phyloP scores from a whole-genome alignment of 73 alveolate genomes.

The Paramecium primaurelia region DNA sequence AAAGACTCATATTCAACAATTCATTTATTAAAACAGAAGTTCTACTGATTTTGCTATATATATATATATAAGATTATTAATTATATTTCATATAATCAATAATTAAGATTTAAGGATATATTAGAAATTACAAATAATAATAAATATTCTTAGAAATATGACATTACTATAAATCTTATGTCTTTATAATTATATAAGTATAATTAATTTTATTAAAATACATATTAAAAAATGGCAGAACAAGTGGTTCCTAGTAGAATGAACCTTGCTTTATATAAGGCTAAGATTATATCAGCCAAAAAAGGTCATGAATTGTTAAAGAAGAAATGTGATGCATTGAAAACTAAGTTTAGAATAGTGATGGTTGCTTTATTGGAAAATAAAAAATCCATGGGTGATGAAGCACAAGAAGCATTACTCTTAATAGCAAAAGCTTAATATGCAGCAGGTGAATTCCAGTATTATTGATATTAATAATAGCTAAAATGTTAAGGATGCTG shows the following conservation, averaged over 20 bases:
- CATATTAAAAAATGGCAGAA: neutral
- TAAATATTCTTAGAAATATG: no score
- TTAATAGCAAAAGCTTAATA: slow-evolving; percentile 86
- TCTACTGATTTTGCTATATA: neutral
- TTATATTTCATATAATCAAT: neutral
- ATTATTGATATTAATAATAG: slow-evolving; percentile 27
- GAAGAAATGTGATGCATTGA: slow-evolving; percentile 94
- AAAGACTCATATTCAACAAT: neutral
- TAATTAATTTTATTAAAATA: no score
- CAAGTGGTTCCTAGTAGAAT: slow-evolving; percentile 54
- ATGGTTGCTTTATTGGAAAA: slow-evolving; percentile 71
- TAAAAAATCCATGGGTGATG: slow-evolving; percentile 82
- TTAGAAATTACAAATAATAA: no score
- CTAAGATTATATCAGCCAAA: slow-evolving; percentile 85
- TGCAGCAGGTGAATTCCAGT: slow-evolving; percentile 91
- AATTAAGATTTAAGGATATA: neutral
- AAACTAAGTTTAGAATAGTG: slow-evolving; percentile 74
- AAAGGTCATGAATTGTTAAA: slow-evolving; percentile 95
- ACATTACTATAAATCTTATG: neutral
- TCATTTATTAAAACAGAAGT: neutral
- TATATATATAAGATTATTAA: neutral
- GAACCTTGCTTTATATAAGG: slow-evolving; percentile 67
- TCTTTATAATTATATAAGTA: neutral
- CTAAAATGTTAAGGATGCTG: slow-evolving; percentile 71
- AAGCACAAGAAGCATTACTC: slow-evolving; percentile 74